Percentiles rank a stretch among this genome's conserved stretches.
Evolutionary conservation across 257 asterid genomes (phyloP).

Genomic region (Fraxinus americana): DNA sequence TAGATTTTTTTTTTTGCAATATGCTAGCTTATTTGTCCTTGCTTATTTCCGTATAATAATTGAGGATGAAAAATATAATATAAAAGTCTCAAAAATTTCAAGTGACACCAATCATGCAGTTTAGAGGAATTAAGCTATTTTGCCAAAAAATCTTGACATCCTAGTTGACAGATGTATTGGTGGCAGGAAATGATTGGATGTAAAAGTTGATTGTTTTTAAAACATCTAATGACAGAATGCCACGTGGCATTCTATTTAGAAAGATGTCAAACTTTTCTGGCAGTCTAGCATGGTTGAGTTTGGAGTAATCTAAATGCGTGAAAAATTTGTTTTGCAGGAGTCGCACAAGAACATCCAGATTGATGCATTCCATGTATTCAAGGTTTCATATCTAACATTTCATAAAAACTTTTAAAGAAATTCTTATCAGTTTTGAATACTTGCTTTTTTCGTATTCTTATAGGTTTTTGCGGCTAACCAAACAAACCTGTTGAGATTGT

Average conservation of each 20-base stretch:
- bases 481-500: conserved; percentile 65
- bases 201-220: no score
- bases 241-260: no score
- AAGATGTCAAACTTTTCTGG: no score
- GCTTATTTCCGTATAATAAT: not conserved
- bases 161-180: no score
- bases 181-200: no score
- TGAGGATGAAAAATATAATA: not conserved
- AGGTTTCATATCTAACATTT: conserved; percentile 49
- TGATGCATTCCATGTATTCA: conserved; percentile 87
- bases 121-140: no score
- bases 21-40: not conserved
- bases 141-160: no score
- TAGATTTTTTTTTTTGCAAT: not conserved
- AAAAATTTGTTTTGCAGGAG: conserved; percentile 57
- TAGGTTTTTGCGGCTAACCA: conserved; percentile 94
- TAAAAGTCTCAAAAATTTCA: not conserved
- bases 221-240: no score
- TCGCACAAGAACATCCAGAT: conserved; percentile 81
- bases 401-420: not conserved
- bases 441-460: conserved; percentile 11
- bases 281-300: no score
- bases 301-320: conserved; percentile 13
- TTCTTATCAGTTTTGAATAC: not conserved
- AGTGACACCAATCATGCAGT: not conserved